phyloP scores from a whole-genome alignment of 345 rosid species.

The Rhodamnia rubescens region DNA sequence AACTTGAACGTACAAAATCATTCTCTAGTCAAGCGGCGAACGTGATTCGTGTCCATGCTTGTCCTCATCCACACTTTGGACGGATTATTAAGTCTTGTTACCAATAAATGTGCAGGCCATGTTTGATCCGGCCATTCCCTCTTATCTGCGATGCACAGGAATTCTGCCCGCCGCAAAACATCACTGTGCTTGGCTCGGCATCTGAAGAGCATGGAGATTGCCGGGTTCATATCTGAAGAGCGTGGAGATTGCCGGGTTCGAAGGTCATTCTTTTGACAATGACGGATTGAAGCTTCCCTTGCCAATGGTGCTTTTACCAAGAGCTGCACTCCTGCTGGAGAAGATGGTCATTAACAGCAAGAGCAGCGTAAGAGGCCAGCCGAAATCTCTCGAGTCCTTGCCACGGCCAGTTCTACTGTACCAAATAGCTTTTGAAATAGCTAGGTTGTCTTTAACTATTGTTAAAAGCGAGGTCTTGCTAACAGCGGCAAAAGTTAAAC shows the following conservation, averaged over 20 bases:
- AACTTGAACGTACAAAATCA: not conserved
- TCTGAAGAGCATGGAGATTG: too few relatives aligned
- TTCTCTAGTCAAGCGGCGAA: not conserved
- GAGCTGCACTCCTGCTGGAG: too few relatives aligned
- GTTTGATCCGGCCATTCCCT: not conserved
- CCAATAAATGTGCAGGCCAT: not conserved
- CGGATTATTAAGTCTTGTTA: too few relatives aligned
- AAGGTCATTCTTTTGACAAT: too few relatives aligned
- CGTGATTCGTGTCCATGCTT: too few relatives aligned
- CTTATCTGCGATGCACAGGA: not conserved
- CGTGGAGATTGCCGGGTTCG: not conserved
- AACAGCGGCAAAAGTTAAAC: not conserved
- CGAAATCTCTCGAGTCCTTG: not conserved
- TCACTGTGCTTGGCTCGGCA: not conserved
- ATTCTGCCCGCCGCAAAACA: not conserved
- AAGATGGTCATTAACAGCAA: too few relatives aligned
- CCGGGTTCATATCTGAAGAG: not conserved
- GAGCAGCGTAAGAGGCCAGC: not conserved
- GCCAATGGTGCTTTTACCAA: not conserved
- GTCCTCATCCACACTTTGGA: not conserved
- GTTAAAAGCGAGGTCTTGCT: not conserved
- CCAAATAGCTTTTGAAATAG: not conserved
- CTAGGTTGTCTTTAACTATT: not conserved
- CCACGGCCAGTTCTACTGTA: not conserved
- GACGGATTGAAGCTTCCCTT: not conserved